phyloP scores from a whole-genome alignment of 805 yeast genomes.

The Pachysolen tannophilus region DNA sequence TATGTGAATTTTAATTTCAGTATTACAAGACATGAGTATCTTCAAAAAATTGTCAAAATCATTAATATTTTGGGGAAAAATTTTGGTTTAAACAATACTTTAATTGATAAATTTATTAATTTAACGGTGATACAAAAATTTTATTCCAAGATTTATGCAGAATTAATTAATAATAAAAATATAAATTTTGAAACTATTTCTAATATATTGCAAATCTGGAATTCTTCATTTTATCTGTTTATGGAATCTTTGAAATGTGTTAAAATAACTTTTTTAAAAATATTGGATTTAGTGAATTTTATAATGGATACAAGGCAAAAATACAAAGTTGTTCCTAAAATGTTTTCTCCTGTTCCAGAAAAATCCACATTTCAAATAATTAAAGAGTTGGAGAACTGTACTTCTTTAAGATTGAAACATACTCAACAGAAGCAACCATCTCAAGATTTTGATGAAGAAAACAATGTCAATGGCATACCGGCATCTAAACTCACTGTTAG shows the following conservation, averaged over 20 bases:
- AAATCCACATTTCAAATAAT: too few species aligned
- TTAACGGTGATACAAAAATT: slow-evolving; percentile 1
- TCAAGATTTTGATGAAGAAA: too few species aligned
- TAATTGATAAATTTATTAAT: slow-evolving; percentile 2
- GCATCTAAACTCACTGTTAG: slow-evolving; percentile 29
- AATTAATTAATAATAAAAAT: slow-evolving; percentile 4
- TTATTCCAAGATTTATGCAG: not conserved
- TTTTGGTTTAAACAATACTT: not conserved
- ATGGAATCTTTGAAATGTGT: not conserved
- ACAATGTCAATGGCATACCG: slow-evolving; percentile 27
- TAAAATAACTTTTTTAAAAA: not conserved
- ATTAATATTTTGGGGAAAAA: slow-evolving; percentile 1
- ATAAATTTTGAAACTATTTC: slow-evolving; percentile 3
- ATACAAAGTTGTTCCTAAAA: too few species aligned
- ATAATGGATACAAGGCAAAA: not conserved
- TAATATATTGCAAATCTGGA: too few species aligned
- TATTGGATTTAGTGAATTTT: not conserved
- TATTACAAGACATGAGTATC: not conserved
- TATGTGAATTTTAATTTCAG: slow-evolving; percentile 16
- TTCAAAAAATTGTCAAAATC: not conserved
- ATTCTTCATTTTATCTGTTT: too few species aligned
- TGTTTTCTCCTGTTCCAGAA: too few species aligned
- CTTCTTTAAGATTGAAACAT: not conserved
- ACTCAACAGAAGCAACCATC: not conserved
- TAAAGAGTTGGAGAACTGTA: not conserved